A percentile compares a stretch with the other conserved stretches of the same genome.
Evolutionary conservation across 2,329 filamentous ascomycete genomes (phyloP).

Genomic region (Colletotrichum chrysophilum): DNA sequence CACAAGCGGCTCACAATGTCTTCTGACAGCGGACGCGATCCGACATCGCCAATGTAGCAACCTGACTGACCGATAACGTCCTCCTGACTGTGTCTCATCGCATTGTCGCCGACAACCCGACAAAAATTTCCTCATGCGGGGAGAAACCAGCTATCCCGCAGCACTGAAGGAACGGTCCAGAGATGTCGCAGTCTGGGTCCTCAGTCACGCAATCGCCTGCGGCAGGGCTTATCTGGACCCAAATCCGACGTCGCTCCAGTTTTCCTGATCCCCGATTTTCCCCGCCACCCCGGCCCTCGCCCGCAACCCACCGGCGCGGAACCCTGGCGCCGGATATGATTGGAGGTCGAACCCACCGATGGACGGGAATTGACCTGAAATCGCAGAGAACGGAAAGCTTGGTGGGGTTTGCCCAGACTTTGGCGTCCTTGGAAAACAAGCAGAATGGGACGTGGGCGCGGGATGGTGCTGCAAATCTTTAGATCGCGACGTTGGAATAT

Average conservation of each 20-base stretch:
- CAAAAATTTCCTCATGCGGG: neutral
- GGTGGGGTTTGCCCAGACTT: slow-evolving; percentile 17
- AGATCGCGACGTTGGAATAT: slow-evolving; percentile 6
- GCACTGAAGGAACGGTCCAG: neutral
- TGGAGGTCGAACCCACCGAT: neutral
- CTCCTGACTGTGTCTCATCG: neutral
- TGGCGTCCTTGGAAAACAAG: neutral
- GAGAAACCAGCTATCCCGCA: neutral
- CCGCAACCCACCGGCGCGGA: neutral
- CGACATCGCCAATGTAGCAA: neutral
- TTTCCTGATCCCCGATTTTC: neutral
- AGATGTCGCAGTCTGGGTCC: slow-evolving; percentile 15
- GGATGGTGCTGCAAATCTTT: neutral
- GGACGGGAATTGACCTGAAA: neutral
- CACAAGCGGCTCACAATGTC: neutral
- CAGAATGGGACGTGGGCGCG: neutral
- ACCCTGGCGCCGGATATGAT: neutral
- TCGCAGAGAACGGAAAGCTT: neutral
- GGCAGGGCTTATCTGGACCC: slow-evolving; percentile 5
- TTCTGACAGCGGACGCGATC: neutral
- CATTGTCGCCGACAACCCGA: slow-evolving; percentile 13
- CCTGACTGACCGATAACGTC: neutral
- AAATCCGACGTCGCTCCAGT: neutral
- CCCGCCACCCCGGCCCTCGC: neutral
- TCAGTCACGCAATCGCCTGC: slow-evolving; percentile 16